A percentile compares a stretch with the other conserved stretches of the same genome.
These are phyloP conservation scores for Cucumis melo DNA, from an alignment of 306 rosid species.

Conservation along the genomic window DNA sequence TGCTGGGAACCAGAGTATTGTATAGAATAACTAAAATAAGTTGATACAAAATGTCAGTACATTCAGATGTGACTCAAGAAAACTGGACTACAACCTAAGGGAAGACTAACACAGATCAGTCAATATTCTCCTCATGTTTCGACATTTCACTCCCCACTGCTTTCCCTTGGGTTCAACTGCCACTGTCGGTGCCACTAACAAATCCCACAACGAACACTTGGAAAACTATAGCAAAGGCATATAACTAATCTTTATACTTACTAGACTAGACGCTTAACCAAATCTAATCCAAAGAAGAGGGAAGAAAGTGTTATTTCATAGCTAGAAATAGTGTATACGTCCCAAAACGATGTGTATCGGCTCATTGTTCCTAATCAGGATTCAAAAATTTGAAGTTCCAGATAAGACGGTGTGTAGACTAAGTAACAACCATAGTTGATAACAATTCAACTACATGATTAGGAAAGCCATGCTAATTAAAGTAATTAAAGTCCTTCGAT, in stretches of 20 bases:
- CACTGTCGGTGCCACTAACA: neutral
- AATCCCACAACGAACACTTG: neutral
- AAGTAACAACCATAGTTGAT: neutral
- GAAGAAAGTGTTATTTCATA: neutral
- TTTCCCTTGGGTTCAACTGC: neutral
- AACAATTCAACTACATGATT: neutral
- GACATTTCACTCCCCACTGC: neutral
- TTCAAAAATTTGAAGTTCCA: neutral
- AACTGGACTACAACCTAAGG: neutral
- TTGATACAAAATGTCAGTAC: neutral
- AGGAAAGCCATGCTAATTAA: neutral
- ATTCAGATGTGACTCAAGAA: neutral
- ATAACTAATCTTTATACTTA: neutral
- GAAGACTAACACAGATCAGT: neutral
- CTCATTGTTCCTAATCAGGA: neutral
- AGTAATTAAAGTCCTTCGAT: neutral
- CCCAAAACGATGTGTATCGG: neutral
- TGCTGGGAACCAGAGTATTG: neutral
- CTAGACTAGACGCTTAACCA: neutral
- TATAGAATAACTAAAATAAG: neutral
- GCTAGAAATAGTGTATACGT: neutral
- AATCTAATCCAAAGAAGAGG: neutral
- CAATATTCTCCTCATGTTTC: neutral
- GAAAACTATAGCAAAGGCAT: neutral
- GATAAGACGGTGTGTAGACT: neutral